phyloP scores from a whole-genome alignment of 1,284 basidiomycete genomes.

The Trichosporon faecale region DNA sequence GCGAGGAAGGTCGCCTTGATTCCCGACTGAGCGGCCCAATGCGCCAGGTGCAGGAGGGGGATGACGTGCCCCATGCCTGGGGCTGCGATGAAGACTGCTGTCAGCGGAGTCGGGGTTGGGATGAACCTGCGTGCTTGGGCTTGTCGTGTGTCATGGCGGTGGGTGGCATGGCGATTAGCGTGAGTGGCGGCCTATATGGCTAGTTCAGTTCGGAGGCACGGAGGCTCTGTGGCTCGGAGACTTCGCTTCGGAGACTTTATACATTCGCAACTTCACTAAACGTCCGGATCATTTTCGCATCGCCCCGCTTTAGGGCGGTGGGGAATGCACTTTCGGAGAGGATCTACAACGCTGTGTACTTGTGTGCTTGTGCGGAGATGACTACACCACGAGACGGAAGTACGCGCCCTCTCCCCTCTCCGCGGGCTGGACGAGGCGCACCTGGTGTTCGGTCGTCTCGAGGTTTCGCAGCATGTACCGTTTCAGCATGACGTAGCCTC shows the following conservation, averaged over 20 bases:
- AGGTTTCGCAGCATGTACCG: not conserved
- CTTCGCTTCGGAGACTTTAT: not conserved
- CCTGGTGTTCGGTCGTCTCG: slow-evolving; percentile 3
- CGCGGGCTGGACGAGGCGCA: not conserved
- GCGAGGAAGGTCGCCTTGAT: slow-evolving; percentile 2
- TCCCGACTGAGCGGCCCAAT: not conserved
- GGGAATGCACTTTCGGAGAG: not conserved
- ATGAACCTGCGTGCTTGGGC: not conserved
- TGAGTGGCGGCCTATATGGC: not conserved
- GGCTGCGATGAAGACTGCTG: not conserved
- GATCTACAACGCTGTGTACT: not conserved
- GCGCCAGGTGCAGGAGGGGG: not conserved
- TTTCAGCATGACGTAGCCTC: not conserved
- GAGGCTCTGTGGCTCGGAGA: no score
- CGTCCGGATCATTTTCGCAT: not conserved
- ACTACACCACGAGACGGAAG: slow-evolving; percentile 3
- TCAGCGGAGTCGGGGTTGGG: not conserved
- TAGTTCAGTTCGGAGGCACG: not conserved
- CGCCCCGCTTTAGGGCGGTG: not conserved
- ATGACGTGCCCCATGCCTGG: not conserved
- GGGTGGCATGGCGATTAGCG: not conserved
- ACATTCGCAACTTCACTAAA: not conserved
- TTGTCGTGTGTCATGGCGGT: not conserved
- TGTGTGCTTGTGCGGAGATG: not conserved
- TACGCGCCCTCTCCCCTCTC: not conserved